Base-by-base conservation (phyloP, 495 filamentous ascomycete species). In the Chaetomidium leptoderma region DNA sequence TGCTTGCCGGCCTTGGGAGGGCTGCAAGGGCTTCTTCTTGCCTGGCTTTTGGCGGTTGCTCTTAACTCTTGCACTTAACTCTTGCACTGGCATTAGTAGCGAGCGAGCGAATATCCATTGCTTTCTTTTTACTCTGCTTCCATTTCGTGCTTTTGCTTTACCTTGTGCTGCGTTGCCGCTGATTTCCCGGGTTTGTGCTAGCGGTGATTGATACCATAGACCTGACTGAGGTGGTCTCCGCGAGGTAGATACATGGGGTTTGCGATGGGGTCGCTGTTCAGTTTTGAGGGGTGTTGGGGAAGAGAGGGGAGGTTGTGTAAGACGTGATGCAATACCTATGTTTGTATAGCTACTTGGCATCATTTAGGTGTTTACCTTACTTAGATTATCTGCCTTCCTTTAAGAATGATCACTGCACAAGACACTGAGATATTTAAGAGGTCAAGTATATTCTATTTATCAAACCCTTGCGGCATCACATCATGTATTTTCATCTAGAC, bases 401-500 rank as follows among this genome's bases (percentile, higher is more conserved):
- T n/a, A n/a, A n/a, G n/a, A n/a, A n/a, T n/a, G n/a, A n/a, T n/a
- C n/a, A n/a, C n/a, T n/a, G n/a, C n/a, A n/a, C n/a, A n/a, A n/a
- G n/a, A n/a, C n/a, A n/a, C n/a, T n/a, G n/a, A n/a, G 35, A 6
- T 42, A 1, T 21, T 11, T 42, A 17, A 23, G 3, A 6, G 2
- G 7, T 3, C 6, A 0, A 7, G 8, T 10, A n/a, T 10, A 4
- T 9, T 17, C n/a, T 3, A 23, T 49, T 32, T 17, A 35, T 23
- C n/a, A n/a, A 19, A 16, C 24, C 47, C 3, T 48, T 37, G 32
- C 14, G 32, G 47, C 47, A 37, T 51, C 14, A 36, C 39, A 43
- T 48, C 54, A 45, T 57, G 37, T 43, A 53, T 49, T 33, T 44
- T 57, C 46, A 11, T 26, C 35, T 50, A 44, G 30, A 44, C 52